Evolutionary conservation across 106 monocot species (phyloP).

Genomic region (Apostasia shenzhenica): DNA sequence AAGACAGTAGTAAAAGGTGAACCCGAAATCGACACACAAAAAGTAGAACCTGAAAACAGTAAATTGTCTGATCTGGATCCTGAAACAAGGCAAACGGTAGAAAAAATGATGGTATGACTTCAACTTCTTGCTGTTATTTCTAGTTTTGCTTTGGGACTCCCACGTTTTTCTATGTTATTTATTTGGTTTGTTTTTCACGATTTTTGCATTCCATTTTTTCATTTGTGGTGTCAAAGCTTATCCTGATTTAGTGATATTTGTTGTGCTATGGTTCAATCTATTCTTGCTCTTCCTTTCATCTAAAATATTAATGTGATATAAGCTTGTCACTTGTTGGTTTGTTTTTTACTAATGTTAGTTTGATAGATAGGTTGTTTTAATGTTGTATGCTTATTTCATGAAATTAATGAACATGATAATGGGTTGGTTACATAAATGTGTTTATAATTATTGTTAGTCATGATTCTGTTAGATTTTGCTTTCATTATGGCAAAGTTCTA

Average conservation of each 20-base stretch:
- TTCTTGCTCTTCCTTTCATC: neutral
- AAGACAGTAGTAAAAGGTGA: conserved; percentile 74
- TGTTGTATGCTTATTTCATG: too few species aligned
- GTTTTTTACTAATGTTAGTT: too few species aligned
- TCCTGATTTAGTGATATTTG: neutral
- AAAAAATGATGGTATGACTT: conserved; percentile 89
- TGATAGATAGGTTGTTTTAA: too few species aligned
- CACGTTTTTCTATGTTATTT: neutral
- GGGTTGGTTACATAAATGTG: too few species aligned
- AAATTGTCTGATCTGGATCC: conserved; percentile 92
- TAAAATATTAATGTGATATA: neutral
- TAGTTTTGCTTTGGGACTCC: neutral
- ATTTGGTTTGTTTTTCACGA: neutral
- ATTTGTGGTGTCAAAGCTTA: neutral
- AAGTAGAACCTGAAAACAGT: conserved; percentile 92
- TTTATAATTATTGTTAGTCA: too few species aligned
- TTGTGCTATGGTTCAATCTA: too few species aligned
- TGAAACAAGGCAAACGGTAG: conserved; percentile 83
- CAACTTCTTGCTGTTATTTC: neutral
- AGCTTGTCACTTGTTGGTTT: too few species aligned
- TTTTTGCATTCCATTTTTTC: neutral
- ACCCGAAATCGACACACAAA: conserved; percentile 86
- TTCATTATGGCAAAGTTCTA: too few species aligned
- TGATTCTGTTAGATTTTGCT: too few species aligned
- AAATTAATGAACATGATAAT: too few species aligned